These are phyloP conservation scores for Penicillium griseofulvum DNA, from an alignment of 2,329 filamentous ascomycete genomes.

Conservation along the genomic window DNA sequence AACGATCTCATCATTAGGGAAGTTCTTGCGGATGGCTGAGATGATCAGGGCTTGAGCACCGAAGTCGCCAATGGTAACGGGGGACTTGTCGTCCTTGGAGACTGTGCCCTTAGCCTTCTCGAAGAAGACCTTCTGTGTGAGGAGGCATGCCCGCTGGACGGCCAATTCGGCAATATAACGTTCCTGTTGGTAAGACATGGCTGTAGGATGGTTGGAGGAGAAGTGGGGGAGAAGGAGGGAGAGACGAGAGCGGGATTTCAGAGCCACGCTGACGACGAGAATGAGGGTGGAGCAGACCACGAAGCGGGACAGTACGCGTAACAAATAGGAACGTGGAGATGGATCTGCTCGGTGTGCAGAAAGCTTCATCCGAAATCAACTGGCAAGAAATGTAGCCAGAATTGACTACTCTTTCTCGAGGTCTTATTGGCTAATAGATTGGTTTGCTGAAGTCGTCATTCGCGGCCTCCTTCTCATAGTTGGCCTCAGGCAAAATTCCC, in stretches of 20 bases:
- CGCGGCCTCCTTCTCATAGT: not conserved
- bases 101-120: constrained; percentile 93
- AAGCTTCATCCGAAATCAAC: constrained; percentile 19
- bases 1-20: constrained; percentile 86
- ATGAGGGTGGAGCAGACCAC: constrained; percentile 40
- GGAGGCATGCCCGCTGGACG: constrained; percentile 75
- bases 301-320: constrained; percentile 31
- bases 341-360: constrained; percentile 16
- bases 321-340: constrained; percentile 15
- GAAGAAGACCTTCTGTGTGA: constrained; percentile 76
- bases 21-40: constrained; percentile 80
- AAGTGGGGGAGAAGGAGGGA: constrained; percentile 36
- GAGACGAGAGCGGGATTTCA: constrained; percentile 42
- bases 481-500: constrained; percentile 8
- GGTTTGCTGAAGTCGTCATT: not conserved
- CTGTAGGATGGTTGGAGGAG: constrained; percentile 26
- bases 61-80: constrained; percentile 97
- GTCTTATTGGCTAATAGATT: not conserved
- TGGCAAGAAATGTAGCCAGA: not conserved
- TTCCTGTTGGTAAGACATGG: constrained; percentile 67
- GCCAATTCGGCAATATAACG: constrained; percentile 81
- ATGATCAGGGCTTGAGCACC: constrained; percentile 97
- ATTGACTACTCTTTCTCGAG: constrained; percentile 1
- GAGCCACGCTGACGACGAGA: constrained; percentile 44
- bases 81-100: constrained; percentile 91